Conservation (phyloP, 164 flowering plant species). For the Macadamia tetraphylla region DNA sequence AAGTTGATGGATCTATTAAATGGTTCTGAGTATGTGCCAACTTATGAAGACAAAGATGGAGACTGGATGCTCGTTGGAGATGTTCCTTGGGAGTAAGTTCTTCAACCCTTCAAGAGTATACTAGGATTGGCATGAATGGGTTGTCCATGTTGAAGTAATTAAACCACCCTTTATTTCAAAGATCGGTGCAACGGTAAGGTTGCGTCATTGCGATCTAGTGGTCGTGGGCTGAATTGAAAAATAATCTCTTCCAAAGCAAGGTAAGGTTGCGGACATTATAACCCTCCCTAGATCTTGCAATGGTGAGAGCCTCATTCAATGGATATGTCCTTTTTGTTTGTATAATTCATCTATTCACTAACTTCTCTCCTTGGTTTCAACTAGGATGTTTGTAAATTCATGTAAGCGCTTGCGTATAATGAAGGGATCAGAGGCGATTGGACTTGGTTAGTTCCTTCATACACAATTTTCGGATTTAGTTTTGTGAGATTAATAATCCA, state of each 20-base stretch:
- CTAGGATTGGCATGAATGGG: no score
- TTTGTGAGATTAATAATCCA: neutral
- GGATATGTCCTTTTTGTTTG: no score
- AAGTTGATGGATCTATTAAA: slow-evolving; percentile 72
- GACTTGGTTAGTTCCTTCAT: slow-evolving; percentile 29
- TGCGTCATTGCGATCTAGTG: no score
- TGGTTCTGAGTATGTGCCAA: slow-evolving; percentile 70
- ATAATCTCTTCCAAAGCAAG: no score
- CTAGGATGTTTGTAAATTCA: slow-evolving; percentile 43
- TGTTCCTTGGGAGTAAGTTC: slow-evolving; percentile 86
- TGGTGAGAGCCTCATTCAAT: no score
- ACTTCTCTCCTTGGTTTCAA: slow-evolving; percentile 2
- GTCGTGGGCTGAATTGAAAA: no score
- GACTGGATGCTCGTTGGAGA: slow-evolving; percentile 95
- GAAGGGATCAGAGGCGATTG: slow-evolving; percentile 46
- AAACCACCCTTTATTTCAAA: no score
- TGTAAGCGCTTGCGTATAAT: slow-evolving; percentile 46
- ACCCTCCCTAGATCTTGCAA: no score
- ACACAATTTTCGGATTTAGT: neutral
- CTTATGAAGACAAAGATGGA: slow-evolving; percentile 86
- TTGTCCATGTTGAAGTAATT: no score
- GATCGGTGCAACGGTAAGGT: no score
- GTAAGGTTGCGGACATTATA: no score
- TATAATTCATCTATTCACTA: neutral
- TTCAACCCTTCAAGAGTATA: neutral